A percentile compares a stretch with the other conserved stretches of the same genome.
Conservation (phyloP, 2,329 filamentous ascomycete genomes). For the Arthrobotrys pseudoclavata region DNA sequence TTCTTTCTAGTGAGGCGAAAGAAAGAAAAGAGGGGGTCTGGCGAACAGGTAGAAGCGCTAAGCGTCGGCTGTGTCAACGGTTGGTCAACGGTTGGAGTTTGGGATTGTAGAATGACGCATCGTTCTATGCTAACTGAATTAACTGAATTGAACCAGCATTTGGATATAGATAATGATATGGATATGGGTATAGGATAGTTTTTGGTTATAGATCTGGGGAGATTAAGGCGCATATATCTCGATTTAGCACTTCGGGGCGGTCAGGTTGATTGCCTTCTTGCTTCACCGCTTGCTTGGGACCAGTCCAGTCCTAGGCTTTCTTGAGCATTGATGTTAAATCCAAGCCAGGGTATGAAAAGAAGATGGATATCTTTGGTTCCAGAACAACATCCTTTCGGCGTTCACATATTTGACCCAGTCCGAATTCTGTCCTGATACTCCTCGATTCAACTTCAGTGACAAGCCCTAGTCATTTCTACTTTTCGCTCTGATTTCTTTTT, state of each 20-base stretch:
- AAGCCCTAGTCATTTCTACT: background rate
- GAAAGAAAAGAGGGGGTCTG: background rate
- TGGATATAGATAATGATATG: background rate
- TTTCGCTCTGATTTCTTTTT: slow-evolving; percentile 4
- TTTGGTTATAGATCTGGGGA: slow-evolving; percentile 20
- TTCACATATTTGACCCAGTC: slow-evolving; percentile 44
- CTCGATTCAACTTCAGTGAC: slow-evolving; percentile 25
- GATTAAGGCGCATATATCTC: slow-evolving; percentile 39
- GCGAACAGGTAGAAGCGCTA: slow-evolving; percentile 59
- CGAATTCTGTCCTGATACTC: slow-evolving; percentile 21
- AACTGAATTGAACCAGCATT: slow-evolving; percentile 12
- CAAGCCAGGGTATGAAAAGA: slow-evolving; percentile 24
- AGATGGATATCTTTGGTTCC: slow-evolving; percentile 38
- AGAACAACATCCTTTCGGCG: slow-evolving; percentile 33
- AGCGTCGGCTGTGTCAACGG: slow-evolving; percentile 52
- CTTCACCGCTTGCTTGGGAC: slow-evolving; percentile 3
- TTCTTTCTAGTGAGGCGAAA: slow-evolving; percentile 36
- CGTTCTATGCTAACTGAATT: slow-evolving; percentile 24
- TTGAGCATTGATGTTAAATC: slow-evolving; percentile 20
- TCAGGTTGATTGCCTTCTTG: slow-evolving; percentile 14
- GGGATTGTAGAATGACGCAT: slow-evolving; percentile 42
- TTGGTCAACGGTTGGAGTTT: slow-evolving; percentile 25
- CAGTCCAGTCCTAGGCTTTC: too few relatives aligned
- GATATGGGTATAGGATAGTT: background rate
- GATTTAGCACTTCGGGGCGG: slow-evolving; percentile 43